Evolutionary conservation across 306 rosid species (phyloP).

Genomic region (Quercus aquifolioides): DNA sequence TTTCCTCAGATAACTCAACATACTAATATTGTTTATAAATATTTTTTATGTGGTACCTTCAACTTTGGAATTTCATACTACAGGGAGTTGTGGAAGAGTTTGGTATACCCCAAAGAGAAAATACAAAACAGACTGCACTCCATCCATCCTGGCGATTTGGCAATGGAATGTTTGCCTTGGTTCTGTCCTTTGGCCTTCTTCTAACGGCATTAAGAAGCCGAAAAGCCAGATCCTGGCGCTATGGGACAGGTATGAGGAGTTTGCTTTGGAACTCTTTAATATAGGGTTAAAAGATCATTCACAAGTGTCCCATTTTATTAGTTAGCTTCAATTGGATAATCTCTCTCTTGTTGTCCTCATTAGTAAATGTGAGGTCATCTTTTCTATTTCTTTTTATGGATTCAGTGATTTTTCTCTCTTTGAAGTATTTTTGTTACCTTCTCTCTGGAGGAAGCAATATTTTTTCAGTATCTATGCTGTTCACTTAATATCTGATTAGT

Average conservation of each 20-base stretch:
- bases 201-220: slow-evolving; percentile 81
- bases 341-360: not conserved
- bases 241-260: slow-evolving; percentile 68
- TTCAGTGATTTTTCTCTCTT: not conserved
- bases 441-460: not conserved
- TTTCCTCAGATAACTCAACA: not conserved
- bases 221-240: slow-evolving; percentile 96
- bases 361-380: slow-evolving; percentile 2
- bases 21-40: not conserved
- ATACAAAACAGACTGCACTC: slow-evolving; percentile 50
- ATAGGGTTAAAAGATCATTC: not conserved
- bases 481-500: not conserved
- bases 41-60: slow-evolving; percentile 11
- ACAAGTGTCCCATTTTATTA: not conserved
- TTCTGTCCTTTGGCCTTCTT: slow-evolving; percentile 90
- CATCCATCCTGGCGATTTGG: slow-evolving; percentile 86
- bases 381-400: not conserved
- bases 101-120: slow-evolving; percentile 54
- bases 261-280: not conserved
- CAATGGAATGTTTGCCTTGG: slow-evolving; percentile 96
- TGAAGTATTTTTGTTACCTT: slow-evolving; percentile 4
- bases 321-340: not conserved
- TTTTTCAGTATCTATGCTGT: not conserved
- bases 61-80: slow-evolving; percentile 19
- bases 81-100: slow-evolving; percentile 95